Conservation (phyloP, 495 filamentous ascomycete species). For the Diplogelasinospora grovesii region DNA sequence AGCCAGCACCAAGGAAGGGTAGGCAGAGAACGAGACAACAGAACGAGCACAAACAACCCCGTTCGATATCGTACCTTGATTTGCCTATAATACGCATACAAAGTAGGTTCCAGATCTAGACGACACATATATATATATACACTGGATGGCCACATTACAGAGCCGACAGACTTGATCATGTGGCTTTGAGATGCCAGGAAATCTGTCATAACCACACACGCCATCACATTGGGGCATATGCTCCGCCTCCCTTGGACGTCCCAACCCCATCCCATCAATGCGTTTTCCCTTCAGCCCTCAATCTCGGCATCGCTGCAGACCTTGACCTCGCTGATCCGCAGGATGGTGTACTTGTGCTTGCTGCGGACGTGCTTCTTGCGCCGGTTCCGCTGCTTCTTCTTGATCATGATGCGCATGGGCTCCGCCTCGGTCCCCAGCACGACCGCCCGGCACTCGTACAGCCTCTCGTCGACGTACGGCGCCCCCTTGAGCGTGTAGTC, state of each 20-base stretch:
- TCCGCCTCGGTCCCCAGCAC: slow-evolving; percentile 85
- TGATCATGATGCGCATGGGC: slow-evolving; percentile 79
- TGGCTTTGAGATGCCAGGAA: no score
- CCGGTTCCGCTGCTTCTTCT: slow-evolving; percentile 86
- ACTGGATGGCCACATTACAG: no score
- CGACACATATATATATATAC: no score
- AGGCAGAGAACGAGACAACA: no score
- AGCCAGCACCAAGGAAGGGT: no score
- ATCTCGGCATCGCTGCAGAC: slow-evolving; percentile 29
- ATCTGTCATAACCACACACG: no score
- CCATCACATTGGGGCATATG: no score
- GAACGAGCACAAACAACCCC: no score
- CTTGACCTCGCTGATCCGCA: slow-evolving; percentile 75
- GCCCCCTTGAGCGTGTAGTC: slow-evolving; percentile 82
- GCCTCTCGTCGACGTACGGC: slow-evolving; percentile 68
- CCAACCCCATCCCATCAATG: not conserved
- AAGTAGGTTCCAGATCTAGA: no score
- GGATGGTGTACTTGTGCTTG: slow-evolving; percentile 82
- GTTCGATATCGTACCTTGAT: no score
- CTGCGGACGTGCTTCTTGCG: slow-evolving; percentile 65
- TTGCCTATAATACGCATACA: no score
- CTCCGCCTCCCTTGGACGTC: not conserved
- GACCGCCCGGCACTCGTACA: slow-evolving; percentile 78
- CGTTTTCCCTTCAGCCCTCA: not conserved
- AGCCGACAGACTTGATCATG: no score